phyloP scores from a whole-genome alignment of 2,329 filamentous ascomycete genomes.

The Nothopassalora personata region DNA sequence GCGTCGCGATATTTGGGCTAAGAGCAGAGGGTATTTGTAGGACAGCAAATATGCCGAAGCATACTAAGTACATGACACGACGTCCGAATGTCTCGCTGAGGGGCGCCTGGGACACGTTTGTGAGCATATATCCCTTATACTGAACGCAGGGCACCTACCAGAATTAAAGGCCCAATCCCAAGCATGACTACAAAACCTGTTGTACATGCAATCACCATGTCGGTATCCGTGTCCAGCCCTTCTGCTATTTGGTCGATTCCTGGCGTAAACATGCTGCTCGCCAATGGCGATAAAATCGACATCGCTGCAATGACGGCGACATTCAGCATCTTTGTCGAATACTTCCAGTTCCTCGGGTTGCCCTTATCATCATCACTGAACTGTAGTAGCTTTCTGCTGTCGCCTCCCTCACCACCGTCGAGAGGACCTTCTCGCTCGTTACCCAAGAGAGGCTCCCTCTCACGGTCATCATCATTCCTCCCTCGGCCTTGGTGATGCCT shows the following conservation, averaged over 20 bases:
- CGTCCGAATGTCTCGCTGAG: slow-evolving; percentile 45
- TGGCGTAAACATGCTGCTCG: slow-evolving; percentile 49
- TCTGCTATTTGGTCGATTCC: slow-evolving; percentile 48
- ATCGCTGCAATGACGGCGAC: slow-evolving; percentile 48
- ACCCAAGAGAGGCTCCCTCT: slow-evolving; percentile 38
- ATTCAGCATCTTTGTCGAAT: slow-evolving; percentile 44
- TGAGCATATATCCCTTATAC: not conserved
- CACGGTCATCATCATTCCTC: slow-evolving; percentile 19
- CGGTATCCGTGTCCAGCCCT: slow-evolving; percentile 38
- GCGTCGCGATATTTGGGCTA: slow-evolving; percentile 41
- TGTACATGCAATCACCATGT: slow-evolving; percentile 45
- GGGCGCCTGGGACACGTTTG: slow-evolving; percentile 25
- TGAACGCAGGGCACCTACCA: slow-evolving; percentile 27
- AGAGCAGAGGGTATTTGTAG: slow-evolving; percentile 46
- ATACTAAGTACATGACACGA: slow-evolving; percentile 40
- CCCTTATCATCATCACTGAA: slow-evolving; percentile 38
- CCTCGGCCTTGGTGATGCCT: not conserved
- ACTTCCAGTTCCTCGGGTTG: slow-evolving; percentile 45
- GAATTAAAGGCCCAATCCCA: slow-evolving; percentile 43
- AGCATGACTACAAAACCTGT: slow-evolving; percentile 49
- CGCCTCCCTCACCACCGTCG: slow-evolving; percentile 34
- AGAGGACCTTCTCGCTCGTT: slow-evolving; percentile 24
- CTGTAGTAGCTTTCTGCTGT: slow-evolving; percentile 23
- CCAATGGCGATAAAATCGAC: slow-evolving; percentile 45
- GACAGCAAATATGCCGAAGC: slow-evolving; percentile 42